phyloP scores from a whole-genome alignment of 371 early-diverging fungal species.

The Dinochytrium kinnereticum region DNA sequence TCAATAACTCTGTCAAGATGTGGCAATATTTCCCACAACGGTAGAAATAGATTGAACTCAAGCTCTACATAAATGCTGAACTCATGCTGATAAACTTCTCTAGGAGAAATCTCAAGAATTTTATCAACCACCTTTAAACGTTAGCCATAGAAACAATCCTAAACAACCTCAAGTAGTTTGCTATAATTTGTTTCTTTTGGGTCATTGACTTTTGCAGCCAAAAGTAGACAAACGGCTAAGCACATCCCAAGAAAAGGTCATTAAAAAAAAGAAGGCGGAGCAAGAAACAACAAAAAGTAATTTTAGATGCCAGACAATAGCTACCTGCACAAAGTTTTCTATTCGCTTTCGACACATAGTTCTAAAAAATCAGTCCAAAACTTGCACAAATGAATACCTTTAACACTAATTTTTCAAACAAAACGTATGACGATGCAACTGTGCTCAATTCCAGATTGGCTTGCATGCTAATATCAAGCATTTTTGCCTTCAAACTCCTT shows the following conservation, averaged over 20 bases:
- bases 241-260: not conserved
- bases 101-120: conserved; percentile 72
- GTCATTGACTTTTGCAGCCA: conserved; percentile 86
- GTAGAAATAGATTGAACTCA: conserved; percentile 84
- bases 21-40: conserved; percentile 80
- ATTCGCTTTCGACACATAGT: conserved; percentile 76
- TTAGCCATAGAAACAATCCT: not conserved
- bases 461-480: conserved; percentile 58
- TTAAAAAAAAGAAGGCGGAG: not conserved
- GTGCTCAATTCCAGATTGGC: conserved; percentile 87
- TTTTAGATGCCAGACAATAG: not conserved
- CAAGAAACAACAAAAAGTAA: conserved; percentile 9
- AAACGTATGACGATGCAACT: conserved; percentile 87
- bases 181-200: conserved; percentile 69
- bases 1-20: conserved; percentile 79
- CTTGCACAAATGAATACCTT: conserved; percentile 36
- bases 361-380: conserved; percentile 42
- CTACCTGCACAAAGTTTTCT: conserved; percentile 80
- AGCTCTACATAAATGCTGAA: conserved; percentile 84
- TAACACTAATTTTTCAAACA: conserved; percentile 90
- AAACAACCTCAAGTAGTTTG: conserved; percentile 42
- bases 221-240: conserved; percentile 73
- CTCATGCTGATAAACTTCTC: conserved; percentile 83
- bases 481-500: conserved; percentile 69
- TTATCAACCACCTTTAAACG: conserved; percentile 63